A percentile compares a stretch with the other conserved stretches of the same genome.
Conservation (phyloP, 148 eudicot species). For the Vaccinium corymbosum region DNA sequence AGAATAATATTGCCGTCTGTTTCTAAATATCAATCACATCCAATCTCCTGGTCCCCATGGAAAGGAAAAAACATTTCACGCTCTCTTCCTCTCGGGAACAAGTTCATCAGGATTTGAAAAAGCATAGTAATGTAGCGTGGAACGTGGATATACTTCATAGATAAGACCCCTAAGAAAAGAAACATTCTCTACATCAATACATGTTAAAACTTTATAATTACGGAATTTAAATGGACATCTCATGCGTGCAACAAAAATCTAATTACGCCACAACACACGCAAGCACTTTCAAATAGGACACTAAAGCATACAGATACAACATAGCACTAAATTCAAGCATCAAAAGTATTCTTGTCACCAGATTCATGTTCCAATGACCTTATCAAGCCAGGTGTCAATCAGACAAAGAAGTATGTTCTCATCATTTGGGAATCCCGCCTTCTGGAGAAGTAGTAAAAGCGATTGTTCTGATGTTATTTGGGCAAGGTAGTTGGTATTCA, state of each 20-base stretch:
- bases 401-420: constrained; percentile 89
- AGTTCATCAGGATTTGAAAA: not conserved
- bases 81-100: not conserved
- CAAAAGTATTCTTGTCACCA: not conserved
- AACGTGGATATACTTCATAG: not conserved
- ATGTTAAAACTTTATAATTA: not conserved
- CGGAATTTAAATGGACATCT: not conserved
- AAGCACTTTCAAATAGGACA: not conserved
- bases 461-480: constrained; percentile 81
- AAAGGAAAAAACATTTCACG: not conserved
- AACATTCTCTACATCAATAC: not conserved
- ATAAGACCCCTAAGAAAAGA: not conserved
- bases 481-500: constrained; percentile 85
- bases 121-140: not conserved
- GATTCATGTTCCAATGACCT: constrained; percentile 47
- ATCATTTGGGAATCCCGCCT: constrained; percentile 66
- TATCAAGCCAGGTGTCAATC: constrained; percentile 92
- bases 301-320: not conserved
- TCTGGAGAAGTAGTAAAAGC: constrained; percentile 62
- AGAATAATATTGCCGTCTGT: not conserved
- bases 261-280: not conserved
- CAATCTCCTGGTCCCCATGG: not conserved
- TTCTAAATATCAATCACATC: not conserved
- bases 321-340: not conserved
- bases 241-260: not conserved